phyloP scores from a whole-genome alignment of 2,329 filamentous ascomycete species.

The Ceratocystis cubensis region DNA sequence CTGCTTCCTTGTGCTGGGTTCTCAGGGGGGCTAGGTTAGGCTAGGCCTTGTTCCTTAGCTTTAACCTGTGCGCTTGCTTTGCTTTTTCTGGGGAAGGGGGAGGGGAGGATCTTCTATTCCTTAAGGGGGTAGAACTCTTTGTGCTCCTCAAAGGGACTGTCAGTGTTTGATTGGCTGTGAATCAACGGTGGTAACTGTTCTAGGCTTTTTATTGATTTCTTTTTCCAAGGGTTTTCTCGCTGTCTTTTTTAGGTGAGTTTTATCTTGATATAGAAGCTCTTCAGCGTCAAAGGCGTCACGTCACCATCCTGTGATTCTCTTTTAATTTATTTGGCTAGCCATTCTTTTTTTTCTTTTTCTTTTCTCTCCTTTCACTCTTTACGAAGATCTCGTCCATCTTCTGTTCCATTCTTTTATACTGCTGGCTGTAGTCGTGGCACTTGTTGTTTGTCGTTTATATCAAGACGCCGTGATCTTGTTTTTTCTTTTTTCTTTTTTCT shows the following conservation, averaged over 20 bases:
- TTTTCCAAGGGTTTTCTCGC: neutral
- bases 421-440: neutral
- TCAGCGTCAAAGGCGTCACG: neutral
- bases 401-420: neutral
- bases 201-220: neutral
- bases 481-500: conserved; percentile 13
- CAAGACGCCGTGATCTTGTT: neutral
- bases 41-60: neutral
- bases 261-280: neutral
- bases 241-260: neutral
- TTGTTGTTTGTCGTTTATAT: neutral
- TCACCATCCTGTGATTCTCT: neutral
- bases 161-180: conserved; percentile 2
- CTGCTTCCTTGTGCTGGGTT: neutral
- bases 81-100: neutral
- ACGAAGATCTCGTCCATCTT: neutral
- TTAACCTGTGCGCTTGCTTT: neutral
- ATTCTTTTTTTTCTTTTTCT: neutral
- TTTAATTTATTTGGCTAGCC: neutral
- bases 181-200: neutral
- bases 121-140: neutral
- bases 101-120: neutral
- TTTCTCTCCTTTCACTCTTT: neutral
- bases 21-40: neutral
- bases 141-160: neutral